phyloP scores from a whole-genome alignment of 176 grass and related monocot species.

The Carex pumila region DNA sequence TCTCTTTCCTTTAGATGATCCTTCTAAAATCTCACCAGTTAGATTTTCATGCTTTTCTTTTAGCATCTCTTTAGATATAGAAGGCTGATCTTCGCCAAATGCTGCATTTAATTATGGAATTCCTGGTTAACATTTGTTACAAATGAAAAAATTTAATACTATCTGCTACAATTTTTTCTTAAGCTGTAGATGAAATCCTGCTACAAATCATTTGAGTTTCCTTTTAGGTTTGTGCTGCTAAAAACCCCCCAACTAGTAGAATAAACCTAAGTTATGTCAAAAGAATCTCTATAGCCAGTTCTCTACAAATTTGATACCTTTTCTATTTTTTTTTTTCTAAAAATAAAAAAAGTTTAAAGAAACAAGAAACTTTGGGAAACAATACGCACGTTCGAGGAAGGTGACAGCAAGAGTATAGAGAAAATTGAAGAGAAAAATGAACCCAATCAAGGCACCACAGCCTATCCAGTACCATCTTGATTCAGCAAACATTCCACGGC shows the following conservation, averaged over 20 bases:
- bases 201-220: neutral
- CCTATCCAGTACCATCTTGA: conserved; percentile 97
- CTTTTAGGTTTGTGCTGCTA: too few relatives aligned
- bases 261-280: neutral
- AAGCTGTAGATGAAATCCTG: neutral
- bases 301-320: neutral
- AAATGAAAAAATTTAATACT: neutral
- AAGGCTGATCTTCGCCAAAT: conserved; percentile 49
- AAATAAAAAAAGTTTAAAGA: neutral
- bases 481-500: conserved; percentile 73
- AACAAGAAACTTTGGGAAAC: neutral
- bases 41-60: conserved; percentile 61
- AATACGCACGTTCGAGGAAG: conserved; percentile 40
- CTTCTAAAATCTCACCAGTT: conserved; percentile 38
- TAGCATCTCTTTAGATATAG: conserved; percentile 67
- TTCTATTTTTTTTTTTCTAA: too few relatives aligned
- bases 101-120: conserved; percentile 30
- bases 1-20: conserved; percentile 30
- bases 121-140: neutral
- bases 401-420: conserved; percentile 66
- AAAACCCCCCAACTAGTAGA: too few relatives aligned
- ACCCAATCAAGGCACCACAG: conserved; percentile 67
- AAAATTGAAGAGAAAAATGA: conserved; percentile 65
- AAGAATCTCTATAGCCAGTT: too few relatives aligned
- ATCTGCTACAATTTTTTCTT: neutral